Base-by-base conservation (phyloP, 129 eudicot species). In the Arctium lappa region DNA sequence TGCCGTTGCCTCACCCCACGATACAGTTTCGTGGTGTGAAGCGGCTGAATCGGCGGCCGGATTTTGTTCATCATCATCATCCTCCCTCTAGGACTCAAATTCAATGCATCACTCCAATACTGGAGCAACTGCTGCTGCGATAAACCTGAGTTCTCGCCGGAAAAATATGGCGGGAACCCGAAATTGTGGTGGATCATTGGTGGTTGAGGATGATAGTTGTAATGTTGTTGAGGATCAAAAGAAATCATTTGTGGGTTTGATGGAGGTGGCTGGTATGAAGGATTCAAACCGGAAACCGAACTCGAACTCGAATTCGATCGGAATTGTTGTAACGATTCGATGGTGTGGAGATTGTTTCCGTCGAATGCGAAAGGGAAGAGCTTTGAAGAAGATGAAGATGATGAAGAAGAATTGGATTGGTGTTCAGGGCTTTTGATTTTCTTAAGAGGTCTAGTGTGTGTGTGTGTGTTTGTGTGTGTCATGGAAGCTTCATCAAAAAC, bases 1-100 rank as follows among this genome's bases (percentile, higher is more conserved):
- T 94, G 98, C 80, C 98, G 86, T 75, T 94, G 98, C 86, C 98
- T 88, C 48, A 94, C 98, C 15, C 98, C 98, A 32, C 98, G 77
- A 83, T 94, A 94, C 5, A 94, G 81, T 69, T 90, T 94, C 3
- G 94, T 94, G 0, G 91, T 79, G 13, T 87, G 81, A 38, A 90
- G n/a, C 0, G 97, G 94, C 40, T 84, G 89, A 5, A 84, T 69
- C 3, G 84, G 89, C 4, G 91, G 93, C 69, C 94, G 82, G 30
- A 91, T 69, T 10, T 83, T 87, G 74, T 83, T 94, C 88, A 90
- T 87, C 98, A 91, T 94, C 92, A 90, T 90, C 92, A 90, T 90
- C 65, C 93, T 85, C 2, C 97, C 95, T 86, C 94, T 85, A 0
- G 98, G 98, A 38, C 98, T 94, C 50, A 91, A 73, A 78, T 93